A percentile compares a stretch with the other conserved stretches of the same genome.
Evolutionary conservation across 352 stramenopile genomes (phyloP).

Genomic region (Globisporangium middletonii): DNA sequence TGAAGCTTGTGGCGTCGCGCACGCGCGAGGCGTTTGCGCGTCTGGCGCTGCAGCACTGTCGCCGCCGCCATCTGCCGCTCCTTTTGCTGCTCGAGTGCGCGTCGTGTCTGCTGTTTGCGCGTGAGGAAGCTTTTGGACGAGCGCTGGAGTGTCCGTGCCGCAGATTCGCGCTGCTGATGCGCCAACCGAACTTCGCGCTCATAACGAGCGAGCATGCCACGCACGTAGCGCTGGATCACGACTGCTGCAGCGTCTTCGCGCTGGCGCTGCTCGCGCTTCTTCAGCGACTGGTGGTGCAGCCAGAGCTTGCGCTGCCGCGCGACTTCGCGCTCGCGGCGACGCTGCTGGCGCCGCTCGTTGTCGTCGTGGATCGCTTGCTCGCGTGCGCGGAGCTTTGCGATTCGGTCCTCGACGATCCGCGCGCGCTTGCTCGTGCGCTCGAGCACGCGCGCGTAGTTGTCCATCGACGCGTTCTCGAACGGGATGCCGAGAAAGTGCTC

Average conservation of each 20-base stretch:
- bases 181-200: constrained; percentile 3
- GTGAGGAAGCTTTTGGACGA: constrained; percentile 25
- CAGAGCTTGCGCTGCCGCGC: constrained; percentile 40
- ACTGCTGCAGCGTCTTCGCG: constrained; percentile 31
- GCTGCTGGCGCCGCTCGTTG: constrained; percentile 28
- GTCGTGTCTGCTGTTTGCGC: constrained; percentile 17
- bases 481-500: constrained; percentile 54
- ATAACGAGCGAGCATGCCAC: constrained; percentile 28
- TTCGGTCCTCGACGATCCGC: constrained; percentile 34
- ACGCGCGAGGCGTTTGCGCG: constrained; percentile 17
- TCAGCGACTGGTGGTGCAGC: constrained; percentile 39
- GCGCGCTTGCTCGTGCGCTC: constrained; percentile 44
- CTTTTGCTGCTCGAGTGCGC: constrained; percentile 13
- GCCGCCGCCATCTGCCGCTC: constrained; percentile 34
- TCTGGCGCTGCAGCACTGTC: constrained; percentile 38
- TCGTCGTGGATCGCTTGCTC: constrained; percentile 39
- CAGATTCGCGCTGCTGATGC: constrained; percentile 15
- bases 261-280: constrained; percentile 35
- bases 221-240: constrained; percentile 31
- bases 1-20: constrained; percentile 4
- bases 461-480: constrained; percentile 63
- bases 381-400: constrained; percentile 36
- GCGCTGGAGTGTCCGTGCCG: constrained; percentile 28
- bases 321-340: constrained; percentile 32
- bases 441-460: constrained; percentile 61